Evolutionary conservation across 1,284 basidiomycete genomes (phyloP).

Genomic region (Malassezia globosa): DNA sequence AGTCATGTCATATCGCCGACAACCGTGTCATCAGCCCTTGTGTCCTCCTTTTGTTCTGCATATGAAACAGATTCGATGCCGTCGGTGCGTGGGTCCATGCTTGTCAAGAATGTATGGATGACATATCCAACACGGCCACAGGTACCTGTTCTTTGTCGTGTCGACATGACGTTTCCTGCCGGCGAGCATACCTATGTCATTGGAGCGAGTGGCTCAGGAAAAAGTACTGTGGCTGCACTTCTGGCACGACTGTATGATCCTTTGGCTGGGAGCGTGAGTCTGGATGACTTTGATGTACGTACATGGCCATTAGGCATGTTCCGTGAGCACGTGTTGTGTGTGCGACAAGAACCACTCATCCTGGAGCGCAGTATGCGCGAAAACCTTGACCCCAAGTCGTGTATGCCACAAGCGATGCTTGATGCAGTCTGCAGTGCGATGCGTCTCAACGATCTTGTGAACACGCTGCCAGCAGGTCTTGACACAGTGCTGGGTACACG

Average conservation of each 20-base stretch:
- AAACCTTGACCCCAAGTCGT: slow-evolving; percentile 75
- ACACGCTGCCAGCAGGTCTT: slow-evolving; percentile 72
- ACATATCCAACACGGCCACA: slow-evolving; percentile 72
- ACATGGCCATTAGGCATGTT: slow-evolving; percentile 64
- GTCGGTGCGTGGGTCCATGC: slow-evolving; percentile 4
- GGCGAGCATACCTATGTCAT: slow-evolving; percentile 84
- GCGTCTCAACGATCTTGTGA: slow-evolving; percentile 75
- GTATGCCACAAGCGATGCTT: slow-evolving; percentile 55
- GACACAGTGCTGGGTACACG: slow-evolving; percentile 63
- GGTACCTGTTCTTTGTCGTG: slow-evolving; percentile 56
- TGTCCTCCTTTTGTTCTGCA: slow-evolving; percentile 7
- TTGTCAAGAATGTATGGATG: slow-evolving; percentile 57
- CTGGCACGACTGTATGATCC: slow-evolving; percentile 64
- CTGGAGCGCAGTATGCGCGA: slow-evolving; percentile 75
- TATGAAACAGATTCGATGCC: slow-evolving; percentile 3
- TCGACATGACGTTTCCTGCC: slow-evolving; percentile 63
- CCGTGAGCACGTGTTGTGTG: slow-evolving; percentile 61
- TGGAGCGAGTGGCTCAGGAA: slow-evolving; percentile 79
- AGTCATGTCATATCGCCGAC: slow-evolving; percentile 48
- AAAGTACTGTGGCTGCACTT: slow-evolving; percentile 77
- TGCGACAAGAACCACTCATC: slow-evolving; percentile 65
- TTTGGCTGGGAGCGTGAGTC: slow-evolving; percentile 52
- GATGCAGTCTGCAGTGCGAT: slow-evolving; percentile 71
- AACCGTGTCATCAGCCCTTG: not conserved
- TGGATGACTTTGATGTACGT: slow-evolving; percentile 70